phyloP scores from a whole-genome alignment of 1,139 yeast genomes.

The Diutina siamensis region DNA sequence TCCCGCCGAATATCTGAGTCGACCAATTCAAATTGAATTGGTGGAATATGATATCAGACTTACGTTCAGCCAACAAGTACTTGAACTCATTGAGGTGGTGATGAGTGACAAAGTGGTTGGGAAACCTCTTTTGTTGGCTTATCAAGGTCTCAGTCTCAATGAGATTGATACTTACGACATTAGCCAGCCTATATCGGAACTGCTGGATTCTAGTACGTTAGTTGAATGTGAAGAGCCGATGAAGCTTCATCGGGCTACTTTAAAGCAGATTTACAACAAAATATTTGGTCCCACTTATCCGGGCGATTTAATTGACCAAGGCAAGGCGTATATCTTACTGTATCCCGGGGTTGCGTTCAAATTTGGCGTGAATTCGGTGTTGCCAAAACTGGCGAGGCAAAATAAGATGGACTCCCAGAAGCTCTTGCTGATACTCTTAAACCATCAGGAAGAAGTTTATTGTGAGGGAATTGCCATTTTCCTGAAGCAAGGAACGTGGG shows the following conservation, averaged over 20 bases:
- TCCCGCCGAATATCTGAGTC: constrained; percentile 13
- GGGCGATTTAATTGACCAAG: constrained; percentile 21
- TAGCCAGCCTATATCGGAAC: constrained; percentile 1
- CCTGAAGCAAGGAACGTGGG: constrained; percentile 8
- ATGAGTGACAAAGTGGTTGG: constrained; percentile 13
- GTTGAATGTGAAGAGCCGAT: constrained; percentile 1
- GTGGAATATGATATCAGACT: constrained; percentile 24
- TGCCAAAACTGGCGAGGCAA: constrained; percentile 11
- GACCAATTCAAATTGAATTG: constrained; percentile 23
- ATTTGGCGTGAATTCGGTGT: constrained; percentile 19
- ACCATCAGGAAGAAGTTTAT: constrained; percentile 18
- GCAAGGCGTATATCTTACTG: constrained; percentile 26
- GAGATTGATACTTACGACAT: constrained; percentile 10
- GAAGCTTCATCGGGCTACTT: constrained; percentile 12
- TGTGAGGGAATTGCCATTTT: constrained; percentile 29
- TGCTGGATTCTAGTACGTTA: constrained; percentile 7
- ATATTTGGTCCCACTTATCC: constrained; percentile 57
- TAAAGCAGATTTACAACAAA: constrained; percentile 40
- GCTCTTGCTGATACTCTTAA: constrained; percentile 21
- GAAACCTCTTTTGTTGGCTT: constrained; percentile 15
- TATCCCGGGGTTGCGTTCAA: constrained; percentile 46
- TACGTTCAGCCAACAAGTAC: constrained; percentile 33
- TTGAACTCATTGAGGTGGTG: constrained; percentile 36
- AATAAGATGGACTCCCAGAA: constrained; percentile 11
- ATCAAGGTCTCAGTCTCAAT: constrained; percentile 24